Conservation (phyloP, 1,284 basidiomycete genomes). For the Pyrrhoderma noxium region DNA sequence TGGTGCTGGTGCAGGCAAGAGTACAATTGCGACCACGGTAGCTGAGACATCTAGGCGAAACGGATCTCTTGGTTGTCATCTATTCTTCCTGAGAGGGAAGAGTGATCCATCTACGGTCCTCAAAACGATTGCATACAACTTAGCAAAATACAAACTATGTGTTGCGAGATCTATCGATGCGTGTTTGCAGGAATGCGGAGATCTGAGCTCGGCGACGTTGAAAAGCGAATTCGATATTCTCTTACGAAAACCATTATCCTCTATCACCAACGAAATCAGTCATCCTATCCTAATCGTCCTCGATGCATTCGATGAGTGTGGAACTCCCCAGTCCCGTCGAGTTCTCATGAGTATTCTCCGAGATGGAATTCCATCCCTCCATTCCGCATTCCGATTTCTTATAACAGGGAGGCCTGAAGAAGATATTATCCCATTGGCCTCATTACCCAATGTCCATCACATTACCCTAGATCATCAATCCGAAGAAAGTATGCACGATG, state of each 20-base stretch:
- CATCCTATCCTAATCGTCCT: constrained; percentile 9
- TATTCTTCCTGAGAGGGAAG: not conserved
- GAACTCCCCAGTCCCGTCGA: not conserved
- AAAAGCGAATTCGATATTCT: too few relatives aligned
- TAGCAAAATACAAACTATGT: not conserved
- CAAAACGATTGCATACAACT: not conserved
- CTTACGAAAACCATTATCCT: not conserved
- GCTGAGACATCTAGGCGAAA: not conserved
- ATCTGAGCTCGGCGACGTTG: too few relatives aligned
- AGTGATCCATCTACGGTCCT: not conserved
- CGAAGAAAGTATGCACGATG: too few relatives aligned
- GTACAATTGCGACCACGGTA: constrained; percentile 4
- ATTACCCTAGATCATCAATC: too few relatives aligned
- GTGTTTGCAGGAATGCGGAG: too few relatives aligned
- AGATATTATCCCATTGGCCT: not conserved
- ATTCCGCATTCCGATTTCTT: constrained; percentile 1
- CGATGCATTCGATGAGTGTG: constrained; percentile 17
- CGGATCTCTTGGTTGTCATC: not conserved
- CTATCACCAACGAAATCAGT: not conserved
- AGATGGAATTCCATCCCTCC: not conserved
- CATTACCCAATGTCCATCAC: too few relatives aligned
- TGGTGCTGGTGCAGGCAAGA: constrained; percentile 14
- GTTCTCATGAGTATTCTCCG: not conserved
- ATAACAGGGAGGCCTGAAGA: not conserved
- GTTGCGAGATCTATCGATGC: not conserved